Percentiles rank a stretch among this genome's conserved stretches.
Evolutionary conservation across 345 rosid genomes (phyloP).

Genomic region (Geranium rotundifolium): DNA sequence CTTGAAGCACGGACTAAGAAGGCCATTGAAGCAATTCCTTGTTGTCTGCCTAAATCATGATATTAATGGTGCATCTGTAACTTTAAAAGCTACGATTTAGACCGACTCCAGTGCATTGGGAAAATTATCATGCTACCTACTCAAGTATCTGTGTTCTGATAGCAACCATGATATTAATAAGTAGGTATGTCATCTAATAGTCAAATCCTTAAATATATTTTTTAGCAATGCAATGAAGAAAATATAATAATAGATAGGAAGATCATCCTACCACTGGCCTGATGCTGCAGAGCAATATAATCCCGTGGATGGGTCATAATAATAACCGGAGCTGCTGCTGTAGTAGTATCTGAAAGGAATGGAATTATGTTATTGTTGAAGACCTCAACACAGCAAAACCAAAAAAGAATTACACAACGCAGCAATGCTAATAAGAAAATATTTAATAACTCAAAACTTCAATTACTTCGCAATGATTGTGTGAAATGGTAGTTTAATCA

Average conservation of each 20-base stretch:
- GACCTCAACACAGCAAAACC: background rate
- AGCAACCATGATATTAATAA: too few relatives aligned
- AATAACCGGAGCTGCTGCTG: conserved; percentile 84
- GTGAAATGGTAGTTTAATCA: background rate
- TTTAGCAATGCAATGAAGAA: background rate
- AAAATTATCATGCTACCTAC: background rate
- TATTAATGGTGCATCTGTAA: background rate
- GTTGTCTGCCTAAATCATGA: background rate
- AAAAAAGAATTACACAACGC: background rate
- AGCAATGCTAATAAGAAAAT: background rate
- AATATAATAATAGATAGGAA: background rate
- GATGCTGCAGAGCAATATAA: conserved; percentile 72
- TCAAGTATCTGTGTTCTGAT: too few relatives aligned
- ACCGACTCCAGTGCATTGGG: background rate
- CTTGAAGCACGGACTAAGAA: background rate
- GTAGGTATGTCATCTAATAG: too few relatives aligned
- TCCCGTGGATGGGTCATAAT: conserved; percentile 75
- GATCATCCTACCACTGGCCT: conserved; percentile 60
- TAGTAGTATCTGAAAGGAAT: conserved; percentile 67
- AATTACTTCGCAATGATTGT: too few relatives aligned
- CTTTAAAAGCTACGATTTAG: background rate
- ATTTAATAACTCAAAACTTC: background rate
- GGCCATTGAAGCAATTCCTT: background rate
- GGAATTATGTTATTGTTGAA: background rate
- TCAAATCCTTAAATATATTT: background rate